phyloP scores from a whole-genome alignment of 495 filamentous ascomycete species.

The Clohesyomyces aquaticus region DNA sequence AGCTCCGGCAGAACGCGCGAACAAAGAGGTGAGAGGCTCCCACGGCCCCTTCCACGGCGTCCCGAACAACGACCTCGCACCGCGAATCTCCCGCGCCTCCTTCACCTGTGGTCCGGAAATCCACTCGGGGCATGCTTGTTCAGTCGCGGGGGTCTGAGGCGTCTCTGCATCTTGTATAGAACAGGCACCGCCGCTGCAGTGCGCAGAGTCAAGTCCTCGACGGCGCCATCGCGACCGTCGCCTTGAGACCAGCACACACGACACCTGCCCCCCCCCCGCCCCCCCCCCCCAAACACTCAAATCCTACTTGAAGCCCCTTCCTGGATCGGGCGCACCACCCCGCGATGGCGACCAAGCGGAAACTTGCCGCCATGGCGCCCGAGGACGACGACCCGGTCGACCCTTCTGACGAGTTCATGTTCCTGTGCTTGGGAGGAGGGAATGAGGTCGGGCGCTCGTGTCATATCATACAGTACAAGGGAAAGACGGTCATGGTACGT shows the following conservation, averaged over 20 bases:
- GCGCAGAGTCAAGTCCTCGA: too few species aligned
- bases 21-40: not conserved
- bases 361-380: conserved; percentile 47
- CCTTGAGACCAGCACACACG: too few species aligned
- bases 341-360: conserved; percentile 55
- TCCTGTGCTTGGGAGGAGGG: conserved; percentile 89
- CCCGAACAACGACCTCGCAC: not conserved
- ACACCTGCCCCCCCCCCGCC: not conserved
- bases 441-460: conserved; percentile 97
- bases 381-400: conserved; percentile 51
- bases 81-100: too few species aligned
- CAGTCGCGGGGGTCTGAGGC: not conserved
- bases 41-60: not conserved
- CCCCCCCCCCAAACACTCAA: not conserved
- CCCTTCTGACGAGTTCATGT: conserved; percentile 82
- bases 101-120: not conserved
- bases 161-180: too few species aligned
- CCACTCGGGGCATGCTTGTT: not conserved
- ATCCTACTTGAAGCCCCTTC: too few species aligned
- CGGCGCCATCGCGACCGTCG: too few species aligned
- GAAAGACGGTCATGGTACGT: conserved; percentile 94
- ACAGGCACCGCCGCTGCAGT: too few species aligned
- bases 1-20: not conserved
- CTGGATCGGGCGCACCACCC: not conserved
- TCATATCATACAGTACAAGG: conserved; percentile 98